phyloP scores from a whole-genome alignment of 345 rosid species.

The Ricinus communis region DNA sequence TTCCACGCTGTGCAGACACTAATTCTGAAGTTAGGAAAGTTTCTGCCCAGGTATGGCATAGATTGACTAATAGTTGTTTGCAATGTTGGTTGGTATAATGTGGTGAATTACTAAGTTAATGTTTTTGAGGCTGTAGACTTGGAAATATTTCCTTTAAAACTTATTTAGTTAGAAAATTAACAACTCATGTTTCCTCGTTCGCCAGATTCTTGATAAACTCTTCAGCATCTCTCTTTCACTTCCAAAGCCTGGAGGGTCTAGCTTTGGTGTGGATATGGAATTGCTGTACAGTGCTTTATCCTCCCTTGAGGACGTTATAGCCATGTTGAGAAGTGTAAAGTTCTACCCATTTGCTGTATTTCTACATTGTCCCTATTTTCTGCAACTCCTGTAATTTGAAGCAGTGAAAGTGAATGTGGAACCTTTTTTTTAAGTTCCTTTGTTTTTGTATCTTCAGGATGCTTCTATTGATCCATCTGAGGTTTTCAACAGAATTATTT shows the following conservation, averaged over 20 bases:
- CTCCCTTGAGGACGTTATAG: constrained; percentile 96
- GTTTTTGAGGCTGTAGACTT: background rate
- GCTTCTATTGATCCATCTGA: constrained; percentile 98
- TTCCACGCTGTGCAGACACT: constrained; percentile 96
- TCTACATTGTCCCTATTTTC: constrained; percentile 1
- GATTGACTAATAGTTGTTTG: background rate
- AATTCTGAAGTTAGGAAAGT: constrained; percentile 88
- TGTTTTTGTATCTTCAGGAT: constrained; percentile 54
- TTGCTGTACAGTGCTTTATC: constrained; percentile 73
- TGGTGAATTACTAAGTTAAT: background rate
- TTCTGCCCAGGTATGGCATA: constrained; percentile 76
- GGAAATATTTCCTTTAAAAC: constrained; percentile 13
- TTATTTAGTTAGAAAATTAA: constrained; percentile 12
- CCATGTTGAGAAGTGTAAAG: constrained; percentile 83
- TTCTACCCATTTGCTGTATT: constrained; percentile 20
- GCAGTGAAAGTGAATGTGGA: constrained; percentile 5
- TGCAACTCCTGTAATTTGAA: constrained; percentile 6
- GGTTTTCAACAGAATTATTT: constrained; percentile 89
- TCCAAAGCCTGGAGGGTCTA: constrained; percentile 65
- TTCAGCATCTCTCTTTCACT: constrained; percentile 93
- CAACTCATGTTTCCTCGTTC: constrained; percentile 18
- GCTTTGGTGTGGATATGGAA: constrained; percentile 53
- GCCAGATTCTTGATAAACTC: constrained; percentile 86
- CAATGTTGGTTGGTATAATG: background rate
- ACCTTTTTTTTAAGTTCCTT: background rate